Base-by-base conservation (phyloP, 805 yeast species). In the Saturnispora hagleri region DNA sequence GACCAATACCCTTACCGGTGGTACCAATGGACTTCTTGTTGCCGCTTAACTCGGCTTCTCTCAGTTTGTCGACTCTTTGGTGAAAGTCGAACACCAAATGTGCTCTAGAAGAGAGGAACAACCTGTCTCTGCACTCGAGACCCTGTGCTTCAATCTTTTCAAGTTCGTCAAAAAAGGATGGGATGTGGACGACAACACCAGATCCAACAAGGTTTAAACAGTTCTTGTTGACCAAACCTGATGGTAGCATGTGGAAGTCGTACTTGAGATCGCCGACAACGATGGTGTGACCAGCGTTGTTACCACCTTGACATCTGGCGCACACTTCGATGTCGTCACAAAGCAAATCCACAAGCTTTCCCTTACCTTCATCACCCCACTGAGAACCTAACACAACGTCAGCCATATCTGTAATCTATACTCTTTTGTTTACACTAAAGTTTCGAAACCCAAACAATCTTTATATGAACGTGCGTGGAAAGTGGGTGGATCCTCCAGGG, bases 361-460 rank as follows among this genome's bases (percentile, higher is more conserved):
- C 99, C 69, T 93, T 93, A 67, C 99, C 99, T 80, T 93, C 99
- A 67, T 93, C 99, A 58, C 99, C 99, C 99, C 99, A 93, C 73
- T 93, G 99, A 71, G 98, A 75, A 54, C 99, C 99, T 63, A 93
- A 77, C 51, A 93, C 99, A 58, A 93, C 98, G 73, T 84, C 86
- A 68, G 87, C 84, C 90, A 84, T 84, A 38, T 28, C 52, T 28
- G 42, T 13, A 45, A 36, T 53, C 7, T 13, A 15, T 26, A 33
- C 34, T 31, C 34, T 45, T 38, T 49, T 41, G 34, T 22, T 26
- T 34, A 40, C 28, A n/a, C n/a, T 31, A 5, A 38, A 41, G 43
- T 38, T 38, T 38, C 42, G 17, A 38, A 38, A 38, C 42, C 42
- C 42, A 38, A 38, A 38, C 42, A 38, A 38, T 12, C 34, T 31